These are phyloP conservation scores for Phaeosphaeriaceae sp. DNA, from an alignment of 2,329 filamentous ascomycete species.

Conservation along the genomic window DNA sequence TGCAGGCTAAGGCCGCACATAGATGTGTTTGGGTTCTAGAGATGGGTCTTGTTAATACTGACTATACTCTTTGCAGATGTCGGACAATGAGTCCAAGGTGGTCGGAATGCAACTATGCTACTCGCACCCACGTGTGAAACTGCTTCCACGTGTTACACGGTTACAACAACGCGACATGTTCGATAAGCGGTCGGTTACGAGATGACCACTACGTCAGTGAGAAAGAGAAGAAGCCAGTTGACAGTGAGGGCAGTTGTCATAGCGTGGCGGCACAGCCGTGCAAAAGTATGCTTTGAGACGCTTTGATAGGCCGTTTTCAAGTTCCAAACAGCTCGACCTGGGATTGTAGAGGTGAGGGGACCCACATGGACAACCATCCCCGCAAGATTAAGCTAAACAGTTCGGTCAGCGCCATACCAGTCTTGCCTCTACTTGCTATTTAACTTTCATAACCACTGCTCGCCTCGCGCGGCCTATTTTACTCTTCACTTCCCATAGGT, in stretches of 20 bases:
- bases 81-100: neutral
- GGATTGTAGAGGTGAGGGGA: neutral
- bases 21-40: neutral
- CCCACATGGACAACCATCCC: slow-evolving; percentile 20
- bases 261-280: slow-evolving; percentile 5
- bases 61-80: neutral
- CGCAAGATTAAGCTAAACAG: slow-evolving; percentile 19
- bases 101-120: slow-evolving; percentile 2
- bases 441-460: slow-evolving; percentile 3
- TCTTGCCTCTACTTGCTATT: slow-evolving; percentile 8
- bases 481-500: too few relatives aligned
- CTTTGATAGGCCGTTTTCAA: slow-evolving; percentile 24
- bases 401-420: slow-evolving; percentile 11
- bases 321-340: slow-evolving; percentile 3
- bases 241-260: slow-evolving; percentile 18
- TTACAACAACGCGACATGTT: too few relatives aligned
- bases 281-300: slow-evolving; percentile 7
- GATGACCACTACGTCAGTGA: neutral
- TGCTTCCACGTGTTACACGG: too few relatives aligned
- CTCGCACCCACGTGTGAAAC: neutral
- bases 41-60: neutral
- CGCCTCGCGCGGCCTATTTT: too few relatives aligned
- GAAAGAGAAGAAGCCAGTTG: too few relatives aligned
- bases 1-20: too few relatives aligned
- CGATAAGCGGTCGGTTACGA: too few relatives aligned